Conservation (phyloP, 805 yeast species). For the Candida methanosorbosa region DNA sequence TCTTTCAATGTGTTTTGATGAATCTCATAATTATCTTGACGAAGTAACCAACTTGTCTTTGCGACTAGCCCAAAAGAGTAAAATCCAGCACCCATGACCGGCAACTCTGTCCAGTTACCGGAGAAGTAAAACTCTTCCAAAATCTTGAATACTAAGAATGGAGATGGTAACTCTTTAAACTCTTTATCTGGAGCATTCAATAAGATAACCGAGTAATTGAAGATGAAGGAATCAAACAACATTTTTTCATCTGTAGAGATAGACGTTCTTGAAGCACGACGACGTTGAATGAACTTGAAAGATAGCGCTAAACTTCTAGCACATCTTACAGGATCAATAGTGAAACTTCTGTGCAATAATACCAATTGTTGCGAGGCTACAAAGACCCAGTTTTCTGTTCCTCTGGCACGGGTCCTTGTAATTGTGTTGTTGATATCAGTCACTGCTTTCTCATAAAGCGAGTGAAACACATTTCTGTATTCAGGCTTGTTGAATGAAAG, state of each 20-base stretch:
- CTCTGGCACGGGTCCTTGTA: neutral
- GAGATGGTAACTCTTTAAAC: constrained; percentile 1
- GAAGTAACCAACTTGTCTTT: constrained; percentile 1
- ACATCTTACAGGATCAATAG: constrained; percentile 1
- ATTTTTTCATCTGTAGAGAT: constrained; percentile 2
- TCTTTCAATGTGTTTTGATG: neutral
- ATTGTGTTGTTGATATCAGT: neutral
- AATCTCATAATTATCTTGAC: neutral
- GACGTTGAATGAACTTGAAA: constrained; percentile 1
- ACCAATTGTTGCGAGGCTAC: constrained; percentile 3
- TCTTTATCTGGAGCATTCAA: constrained; percentile 1
- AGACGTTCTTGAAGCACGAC: constrained; percentile 1
- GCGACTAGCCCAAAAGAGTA: neutral
- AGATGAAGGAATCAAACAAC: constrained; percentile 2
- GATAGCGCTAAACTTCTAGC: constrained; percentile 1
- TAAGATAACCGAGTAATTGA: constrained; percentile 1
- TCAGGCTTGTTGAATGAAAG: constrained; percentile 1
- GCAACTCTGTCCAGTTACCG: neutral
- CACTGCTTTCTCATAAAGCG: constrained; percentile 1
- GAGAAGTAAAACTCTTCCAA: neutral
- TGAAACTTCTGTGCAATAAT: constrained; percentile 1
- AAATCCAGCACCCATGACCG: constrained; percentile 2
- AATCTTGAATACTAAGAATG: constrained; percentile 1
- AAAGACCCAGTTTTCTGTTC: constrained; percentile 4
- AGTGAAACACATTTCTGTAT: neutral